phyloP scores from a whole-genome alignment of 352 stramenopile species.

The Stramenopiles sp. region DNA sequence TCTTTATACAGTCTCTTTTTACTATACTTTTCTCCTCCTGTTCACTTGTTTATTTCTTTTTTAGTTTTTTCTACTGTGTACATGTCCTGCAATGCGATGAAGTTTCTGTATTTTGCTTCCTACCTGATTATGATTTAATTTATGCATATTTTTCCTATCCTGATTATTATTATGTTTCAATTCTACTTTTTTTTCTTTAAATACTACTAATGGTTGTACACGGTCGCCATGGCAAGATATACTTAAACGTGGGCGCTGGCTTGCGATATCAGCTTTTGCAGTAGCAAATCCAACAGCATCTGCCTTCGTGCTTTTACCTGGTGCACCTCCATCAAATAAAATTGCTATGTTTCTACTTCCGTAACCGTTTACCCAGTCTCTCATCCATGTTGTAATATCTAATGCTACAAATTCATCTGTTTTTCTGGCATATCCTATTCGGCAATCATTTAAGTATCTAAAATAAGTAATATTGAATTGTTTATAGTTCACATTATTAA shows the following conservation, averaged over 20 bases:
- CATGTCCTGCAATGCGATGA: too few species aligned
- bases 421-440: not conserved
- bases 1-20: too few species aligned
- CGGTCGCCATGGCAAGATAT: slow-evolving; percentile 1
- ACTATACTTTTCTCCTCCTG: too few species aligned
- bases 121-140: too few species aligned
- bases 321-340: not conserved
- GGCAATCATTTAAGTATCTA: not conserved
- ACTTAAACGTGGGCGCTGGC: not conserved
- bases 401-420: not conserved
- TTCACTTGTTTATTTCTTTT: too few species aligned
- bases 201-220: not conserved
- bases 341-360: not conserved
- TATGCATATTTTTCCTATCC: too few species aligned
- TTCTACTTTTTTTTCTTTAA: not conserved
- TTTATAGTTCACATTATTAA: not conserved
- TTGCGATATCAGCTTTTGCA: not conserved
- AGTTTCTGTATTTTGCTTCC: too few species aligned
- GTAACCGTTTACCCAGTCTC: not conserved
- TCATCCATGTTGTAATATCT: not conserved
- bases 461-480: not conserved
- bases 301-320: not conserved
- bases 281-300: slow-evolving; percentile 3
- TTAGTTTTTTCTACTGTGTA: too few species aligned
- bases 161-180: too few species aligned